Base-by-base conservation (phyloP, 108 stramenopile species). In the Cyclotella atomus region DNA sequence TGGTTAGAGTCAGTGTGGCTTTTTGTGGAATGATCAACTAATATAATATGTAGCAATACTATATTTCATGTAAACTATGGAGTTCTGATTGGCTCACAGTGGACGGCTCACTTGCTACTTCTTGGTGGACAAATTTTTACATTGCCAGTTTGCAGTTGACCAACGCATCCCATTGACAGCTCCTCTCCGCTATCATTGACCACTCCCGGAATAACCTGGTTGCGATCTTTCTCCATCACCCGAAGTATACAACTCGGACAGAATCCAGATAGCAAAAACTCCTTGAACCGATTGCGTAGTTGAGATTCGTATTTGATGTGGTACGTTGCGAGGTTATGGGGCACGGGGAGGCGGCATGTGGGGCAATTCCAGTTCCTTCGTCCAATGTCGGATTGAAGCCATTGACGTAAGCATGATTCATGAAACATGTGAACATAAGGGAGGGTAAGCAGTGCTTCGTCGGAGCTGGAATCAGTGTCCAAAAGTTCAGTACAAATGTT, bases 381-480 rank as follows among this genome's bases (percentile, higher is more conserved):
- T 34, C 68, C 68, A 21, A 69, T 21, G 21, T 69, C 68, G 8
- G 68, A 69, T 19, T 28, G 4, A 30, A 69, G 38, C 68, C 68
- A 69, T 27, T 69, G 8, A 15, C 44, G 68, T 17, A 69, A 36
- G 47, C 68, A 69, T 20, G 68, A 38, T 9, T 35, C 38, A 57
- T 69, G 68, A 54, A 69, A 69, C 53, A 56, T 54, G 55, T 69
- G 68, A 56, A 69, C 55, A 69, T 55, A 69, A 2, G 68, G 68
- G 24, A 69, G 68, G 25, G 68, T 69, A 0, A 69, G 41, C 38
- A 69, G 27, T 4, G 36, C 44, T 44, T 20, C 36, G 36, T 69
- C 68, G 36, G 28, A 15, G n/a, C n/a, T n/a, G 9, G n/a, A n/a
- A 4, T 49, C 47, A 14, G 35, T 20, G 23, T 43, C 56, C 56